phyloP scores from a whole-genome alignment of 2,329 filamentous ascomycete species.

The Penicillium sp. region DNA sequence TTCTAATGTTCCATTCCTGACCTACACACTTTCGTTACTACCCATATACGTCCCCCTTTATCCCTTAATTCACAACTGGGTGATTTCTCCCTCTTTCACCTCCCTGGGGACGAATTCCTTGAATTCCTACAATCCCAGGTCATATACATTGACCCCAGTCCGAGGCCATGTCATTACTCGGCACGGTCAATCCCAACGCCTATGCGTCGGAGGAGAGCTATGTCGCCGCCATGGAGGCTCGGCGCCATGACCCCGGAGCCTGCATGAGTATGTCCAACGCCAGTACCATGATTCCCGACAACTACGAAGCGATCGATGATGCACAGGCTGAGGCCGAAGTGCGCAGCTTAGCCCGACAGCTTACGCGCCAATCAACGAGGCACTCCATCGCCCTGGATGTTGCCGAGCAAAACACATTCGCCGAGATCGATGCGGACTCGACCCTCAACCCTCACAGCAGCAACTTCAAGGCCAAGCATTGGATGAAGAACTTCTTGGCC shows the following conservation, averaged over 20 bases:
- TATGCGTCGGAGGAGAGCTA: neutral
- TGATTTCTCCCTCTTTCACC: neutral
- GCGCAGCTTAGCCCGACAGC: conserved; percentile 34
- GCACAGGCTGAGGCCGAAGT: conserved; percentile 32
- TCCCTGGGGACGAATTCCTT: neutral
- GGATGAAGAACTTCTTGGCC: conserved; percentile 51
- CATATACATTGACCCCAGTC: neutral
- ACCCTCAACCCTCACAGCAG: conserved; percentile 48
- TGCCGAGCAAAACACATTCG: conserved; percentile 37
- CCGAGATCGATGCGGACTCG: conserved; percentile 35
- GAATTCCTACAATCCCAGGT: neutral
- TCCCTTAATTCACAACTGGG: neutral
- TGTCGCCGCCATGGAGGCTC: conserved; percentile 9
- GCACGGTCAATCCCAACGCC: conserved; percentile 35
- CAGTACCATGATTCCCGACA: conserved; percentile 25
- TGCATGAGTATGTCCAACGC: conserved; percentile 32
- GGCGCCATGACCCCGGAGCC: conserved; percentile 20
- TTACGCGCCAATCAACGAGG: conserved; percentile 40
- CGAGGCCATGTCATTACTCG: conserved; percentile 36
- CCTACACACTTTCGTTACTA: neutral
- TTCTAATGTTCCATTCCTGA: neutral
- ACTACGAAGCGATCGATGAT: conserved; percentile 27
- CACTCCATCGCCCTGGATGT: conserved; percentile 24
- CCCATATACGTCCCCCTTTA: neutral
- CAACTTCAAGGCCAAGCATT: conserved; percentile 49